Evolutionary conservation across 139 green algal genomes (phyloP).

Genomic region (Desmodesmus armatus): DNA sequence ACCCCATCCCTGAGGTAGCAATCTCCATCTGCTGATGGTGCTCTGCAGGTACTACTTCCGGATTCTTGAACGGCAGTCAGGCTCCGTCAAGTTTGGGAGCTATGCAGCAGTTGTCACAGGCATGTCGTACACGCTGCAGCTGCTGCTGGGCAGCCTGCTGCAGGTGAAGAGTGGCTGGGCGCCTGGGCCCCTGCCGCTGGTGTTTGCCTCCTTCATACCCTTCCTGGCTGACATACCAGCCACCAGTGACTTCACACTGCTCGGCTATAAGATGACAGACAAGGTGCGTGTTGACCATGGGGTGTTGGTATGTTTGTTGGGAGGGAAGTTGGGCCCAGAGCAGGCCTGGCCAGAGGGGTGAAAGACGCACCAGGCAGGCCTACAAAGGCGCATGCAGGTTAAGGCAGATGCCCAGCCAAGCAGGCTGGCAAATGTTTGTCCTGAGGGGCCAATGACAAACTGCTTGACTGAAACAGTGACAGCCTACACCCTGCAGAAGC

Average conservation of each 20-base stretch:
- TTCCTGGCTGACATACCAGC: constrained; percentile 71
- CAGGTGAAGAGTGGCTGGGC: constrained; percentile 19
- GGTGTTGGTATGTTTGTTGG: too few species aligned
- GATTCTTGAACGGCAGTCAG: constrained; percentile 69
- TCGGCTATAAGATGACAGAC: constrained; percentile 70
- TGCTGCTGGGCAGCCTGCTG: constrained; percentile 14
- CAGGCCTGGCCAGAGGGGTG: too few species aligned
- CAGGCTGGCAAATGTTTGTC: too few species aligned
- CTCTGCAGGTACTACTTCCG: constrained; percentile 57
- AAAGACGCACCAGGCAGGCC: too few species aligned
- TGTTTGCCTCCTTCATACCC: constrained; percentile 72
- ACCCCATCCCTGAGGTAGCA: too few species aligned
- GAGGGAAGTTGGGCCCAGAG: too few species aligned
- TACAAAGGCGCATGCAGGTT: too few species aligned
- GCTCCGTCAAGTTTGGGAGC: constrained; percentile 64
- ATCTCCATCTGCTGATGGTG: too few species aligned
- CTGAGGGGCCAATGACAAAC: too few species aligned
- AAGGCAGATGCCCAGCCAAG: too few species aligned
- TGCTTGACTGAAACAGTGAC: too few species aligned
- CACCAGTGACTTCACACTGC: constrained; percentile 62
- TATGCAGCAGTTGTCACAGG: constrained; percentile 54
- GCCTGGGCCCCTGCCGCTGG: constrained; percentile 57
- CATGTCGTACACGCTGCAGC: constrained; percentile 60
- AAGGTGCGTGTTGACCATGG: constrained; percentile 70
- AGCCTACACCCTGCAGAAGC: background rate